Conservation (phyloP, 2,329 filamentous ascomycete genomes). For the Bretziella fagacearum region DNA sequence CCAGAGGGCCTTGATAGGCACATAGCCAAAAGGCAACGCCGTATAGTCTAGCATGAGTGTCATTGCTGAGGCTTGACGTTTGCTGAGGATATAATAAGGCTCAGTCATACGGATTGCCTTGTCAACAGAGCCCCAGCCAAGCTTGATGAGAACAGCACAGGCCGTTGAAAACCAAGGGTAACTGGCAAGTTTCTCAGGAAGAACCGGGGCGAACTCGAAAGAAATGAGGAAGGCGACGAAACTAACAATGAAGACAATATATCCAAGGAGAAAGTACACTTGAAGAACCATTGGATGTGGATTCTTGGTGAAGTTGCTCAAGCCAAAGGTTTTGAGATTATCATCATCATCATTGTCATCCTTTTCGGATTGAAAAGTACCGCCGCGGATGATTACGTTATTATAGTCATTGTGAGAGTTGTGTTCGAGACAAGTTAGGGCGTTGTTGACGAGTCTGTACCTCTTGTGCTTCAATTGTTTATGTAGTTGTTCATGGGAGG, state of each 20-base stretch:
- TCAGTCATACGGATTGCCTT: constrained; percentile 56
- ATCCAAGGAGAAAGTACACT: constrained; percentile 20
- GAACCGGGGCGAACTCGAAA: constrained; percentile 21
- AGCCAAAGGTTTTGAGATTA: neutral
- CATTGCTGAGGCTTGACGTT: constrained; percentile 45
- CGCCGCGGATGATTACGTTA: neutral
- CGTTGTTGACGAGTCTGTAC: constrained; percentile 54
- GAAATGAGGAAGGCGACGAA: constrained; percentile 45
- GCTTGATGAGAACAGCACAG: constrained; percentile 48
- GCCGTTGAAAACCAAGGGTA: constrained; percentile 48
- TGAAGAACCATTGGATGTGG: constrained; percentile 56
- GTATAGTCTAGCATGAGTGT: constrained; percentile 58
- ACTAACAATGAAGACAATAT: constrained; percentile 36
- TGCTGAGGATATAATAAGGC: constrained; percentile 54
- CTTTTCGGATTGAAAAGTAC: no score
- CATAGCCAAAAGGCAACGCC: constrained; percentile 49
- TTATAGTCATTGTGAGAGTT: constrained; percentile 22
- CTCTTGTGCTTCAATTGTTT: constrained; percentile 46
- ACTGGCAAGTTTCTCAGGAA: constrained; percentile 15
- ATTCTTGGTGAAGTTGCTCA: constrained; percentile 25
- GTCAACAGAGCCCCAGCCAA: constrained; percentile 52
- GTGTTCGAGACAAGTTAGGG: constrained; percentile 46
- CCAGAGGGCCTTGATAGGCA: constrained; percentile 42
- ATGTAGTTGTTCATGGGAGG: constrained; percentile 49
- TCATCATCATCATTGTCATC: neutral